phyloP scores from a whole-genome alignment of 805 yeast genomes.

The Yamadazyma ubonensis region DNA sequence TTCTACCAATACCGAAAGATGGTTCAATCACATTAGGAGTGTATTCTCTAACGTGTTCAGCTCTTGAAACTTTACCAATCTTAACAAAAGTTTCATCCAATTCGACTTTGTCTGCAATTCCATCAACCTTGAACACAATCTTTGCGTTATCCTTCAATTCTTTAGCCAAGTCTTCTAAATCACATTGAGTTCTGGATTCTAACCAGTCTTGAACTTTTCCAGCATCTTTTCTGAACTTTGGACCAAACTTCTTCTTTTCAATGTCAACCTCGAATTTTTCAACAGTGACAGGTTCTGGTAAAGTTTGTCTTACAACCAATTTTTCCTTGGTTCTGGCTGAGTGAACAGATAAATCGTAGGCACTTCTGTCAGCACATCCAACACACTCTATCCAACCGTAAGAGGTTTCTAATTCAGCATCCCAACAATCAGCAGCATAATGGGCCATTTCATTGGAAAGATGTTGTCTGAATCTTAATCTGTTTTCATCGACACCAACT shows the following conservation, averaged over 20 bases:
- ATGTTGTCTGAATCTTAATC: slow-evolving; percentile 96
- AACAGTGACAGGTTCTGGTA: slow-evolving; percentile 79
- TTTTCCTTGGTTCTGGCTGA: slow-evolving; percentile 93
- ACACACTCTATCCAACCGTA: slow-evolving; percentile 99
- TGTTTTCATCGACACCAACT: slow-evolving; percentile 84
- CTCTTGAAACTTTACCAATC: slow-evolving; percentile 74
- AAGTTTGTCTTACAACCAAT: slow-evolving; percentile 87
- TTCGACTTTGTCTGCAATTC: slow-evolving; percentile 62
- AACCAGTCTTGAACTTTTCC: slow-evolving; percentile 86
- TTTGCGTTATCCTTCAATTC: slow-evolving; percentile 63
- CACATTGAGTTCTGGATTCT: slow-evolving; percentile 73
- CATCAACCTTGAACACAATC: slow-evolving; percentile 67
- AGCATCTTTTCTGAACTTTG: slow-evolving; percentile 95
- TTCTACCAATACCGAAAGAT: slow-evolving; percentile 98
- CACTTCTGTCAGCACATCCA: slow-evolving; percentile 99
- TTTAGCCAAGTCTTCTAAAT: slow-evolving; percentile 71
- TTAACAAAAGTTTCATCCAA: slow-evolving; percentile 69
- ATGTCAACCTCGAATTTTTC: slow-evolving; percentile 82
- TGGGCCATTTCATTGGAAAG: slow-evolving; percentile 99
- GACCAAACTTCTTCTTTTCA: slow-evolving; percentile 96
- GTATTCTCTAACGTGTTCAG: slow-evolving; percentile 91
- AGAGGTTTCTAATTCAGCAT: slow-evolving; percentile 92
- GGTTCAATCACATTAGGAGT: slow-evolving; percentile 98
- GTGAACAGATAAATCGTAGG: slow-evolving; percentile 95
- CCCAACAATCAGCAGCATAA: slow-evolving; percentile 99